Evolutionary conservation across 2,329 filamentous ascomycete species (phyloP), one percentile per base, ranked within the genome.

Genomic region (Aspergillus brunneoviolaceus): DNA sequence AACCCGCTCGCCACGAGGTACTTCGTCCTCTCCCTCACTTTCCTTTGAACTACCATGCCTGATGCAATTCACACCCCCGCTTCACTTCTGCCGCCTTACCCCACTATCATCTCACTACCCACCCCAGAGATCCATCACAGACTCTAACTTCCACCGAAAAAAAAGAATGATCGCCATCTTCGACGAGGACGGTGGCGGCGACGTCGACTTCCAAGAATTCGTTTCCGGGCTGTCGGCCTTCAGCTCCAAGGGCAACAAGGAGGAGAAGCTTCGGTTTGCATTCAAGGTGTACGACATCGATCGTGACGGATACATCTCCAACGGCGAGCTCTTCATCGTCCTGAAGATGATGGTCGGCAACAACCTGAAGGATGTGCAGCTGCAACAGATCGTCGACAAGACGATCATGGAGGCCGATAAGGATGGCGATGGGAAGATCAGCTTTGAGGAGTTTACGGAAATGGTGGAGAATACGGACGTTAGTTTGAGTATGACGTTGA

Each of bases 271-370:
- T 66, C 89, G 87, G 57, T 99, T 99, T 74, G 95, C 95, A 49
- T 99, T 99, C 86, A 96, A 97, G 79, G 95, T 99, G 63, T 99
- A 99, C 83, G 95, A 99, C 77, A 98, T 99, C 73, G 95, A 99
- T 79, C 91, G 95, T 62, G 95, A 99, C 77, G 95, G 95, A 25
- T 99, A 91, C 81, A 99, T 99, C 74, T 96, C 91, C 82, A 99
- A 99, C 78, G 95, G 95, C 71, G 95, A 99, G 82, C 86, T 99
- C 55, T 99, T 98, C 78, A 98, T 99, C 72, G 95, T 99, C 73
- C 85, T 99, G 72, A 99, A 99, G 89, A 99, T 99, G 95, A 99
- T 99, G 95, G 95, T 99, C 55, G 95, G 95, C 61, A 97, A 91
- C 82, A 99, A 99, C 79, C 82, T 99, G 73, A 99, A 99, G 84